Evolutionary conservation across 805 yeast genomes (phyloP).

Genomic region (Ogataea naganishii): DNA sequence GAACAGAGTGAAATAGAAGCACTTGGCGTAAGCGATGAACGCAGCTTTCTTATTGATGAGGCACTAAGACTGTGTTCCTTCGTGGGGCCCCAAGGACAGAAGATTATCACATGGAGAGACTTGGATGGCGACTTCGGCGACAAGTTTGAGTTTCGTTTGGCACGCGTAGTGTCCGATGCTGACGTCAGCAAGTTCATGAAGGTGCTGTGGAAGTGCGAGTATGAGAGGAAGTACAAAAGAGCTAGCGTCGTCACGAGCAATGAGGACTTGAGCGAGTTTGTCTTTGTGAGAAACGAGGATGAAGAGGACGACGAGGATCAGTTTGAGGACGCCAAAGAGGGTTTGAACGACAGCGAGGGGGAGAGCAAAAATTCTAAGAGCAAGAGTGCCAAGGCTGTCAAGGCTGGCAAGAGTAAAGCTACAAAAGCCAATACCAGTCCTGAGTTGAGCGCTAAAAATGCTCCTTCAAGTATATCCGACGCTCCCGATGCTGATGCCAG

Average conservation of each 20-base stretch:
- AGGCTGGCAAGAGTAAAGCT: too few relatives aligned
- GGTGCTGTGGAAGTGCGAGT: slow-evolving; percentile 59
- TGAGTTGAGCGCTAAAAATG: too few relatives aligned
- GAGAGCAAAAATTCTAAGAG: slow-evolving; percentile 4
- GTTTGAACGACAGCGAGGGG: slow-evolving; percentile 7
- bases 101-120: slow-evolving; percentile 73
- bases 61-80: slow-evolving; percentile 47
- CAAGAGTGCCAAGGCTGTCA: slow-evolving; percentile 6
- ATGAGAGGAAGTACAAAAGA: slow-evolving; percentile 62
- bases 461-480: too few relatives aligned
- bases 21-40: slow-evolving; percentile 46
- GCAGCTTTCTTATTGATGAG: slow-evolving; percentile 60
- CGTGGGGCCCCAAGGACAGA: slow-evolving; percentile 42
- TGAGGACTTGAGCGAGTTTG: slow-evolving; percentile 50
- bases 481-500: slow-evolving; percentile 16
- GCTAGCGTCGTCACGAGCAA: slow-evolving; percentile 36
- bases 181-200: slow-evolving; percentile 57
- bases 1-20: slow-evolving; percentile 23
- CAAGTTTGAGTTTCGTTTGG: slow-evolving; percentile 70
- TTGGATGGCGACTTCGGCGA: slow-evolving; percentile 83
- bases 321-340: slow-evolving; percentile 22
- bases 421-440: too few relatives aligned
- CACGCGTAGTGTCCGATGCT: slow-evolving; percentile 43
- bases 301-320: slow-evolving; percentile 18
- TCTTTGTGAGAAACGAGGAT: slow-evolving; percentile 25